Conservation (phyloP, 768 basidiomycete genomes). For the Amanita rimosa region DNA sequence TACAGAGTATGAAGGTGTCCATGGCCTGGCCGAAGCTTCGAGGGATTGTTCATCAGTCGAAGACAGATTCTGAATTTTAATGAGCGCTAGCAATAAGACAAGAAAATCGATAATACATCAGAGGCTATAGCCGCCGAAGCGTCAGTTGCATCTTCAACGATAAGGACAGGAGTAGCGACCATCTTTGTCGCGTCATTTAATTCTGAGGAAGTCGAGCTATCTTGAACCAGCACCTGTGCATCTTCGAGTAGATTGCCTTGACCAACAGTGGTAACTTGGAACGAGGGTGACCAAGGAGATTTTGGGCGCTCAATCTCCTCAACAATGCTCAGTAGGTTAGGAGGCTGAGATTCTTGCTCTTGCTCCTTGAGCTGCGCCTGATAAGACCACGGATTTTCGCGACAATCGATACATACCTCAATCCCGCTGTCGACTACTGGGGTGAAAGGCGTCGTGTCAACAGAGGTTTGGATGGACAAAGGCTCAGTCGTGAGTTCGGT, state of each 20-base stretch:
- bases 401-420: background rate
- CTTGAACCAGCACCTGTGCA: slow-evolving; percentile 7
- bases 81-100: background rate
- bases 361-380: background rate
- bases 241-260: slow-evolving; percentile 16
- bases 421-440: slow-evolving; percentile 6
- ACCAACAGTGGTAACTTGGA: slow-evolving; percentile 34
- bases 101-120: background rate
- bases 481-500: background rate
- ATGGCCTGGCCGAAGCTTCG: slow-evolving; percentile 18
- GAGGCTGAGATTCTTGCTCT: background rate
- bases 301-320: slow-evolving; percentile 29
- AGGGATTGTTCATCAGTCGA: background rate
- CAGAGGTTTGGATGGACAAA: background rate
- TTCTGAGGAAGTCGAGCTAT: background rate
- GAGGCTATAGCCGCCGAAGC: background rate
- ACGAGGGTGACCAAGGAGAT: slow-evolving; percentile 42
- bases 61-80: background rate
- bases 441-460: background rate
- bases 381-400: background rate
- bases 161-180: background rate
- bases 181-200: background rate
- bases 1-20: slow-evolving; percentile 32
- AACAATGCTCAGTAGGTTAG: slow-evolving; percentile 1
- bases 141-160: background rate